Percentiles rank a stretch among this genome's conserved stretches.
Conservation (phyloP, 371 early-diverging fungal species). For the Mucor saturninus region DNA sequence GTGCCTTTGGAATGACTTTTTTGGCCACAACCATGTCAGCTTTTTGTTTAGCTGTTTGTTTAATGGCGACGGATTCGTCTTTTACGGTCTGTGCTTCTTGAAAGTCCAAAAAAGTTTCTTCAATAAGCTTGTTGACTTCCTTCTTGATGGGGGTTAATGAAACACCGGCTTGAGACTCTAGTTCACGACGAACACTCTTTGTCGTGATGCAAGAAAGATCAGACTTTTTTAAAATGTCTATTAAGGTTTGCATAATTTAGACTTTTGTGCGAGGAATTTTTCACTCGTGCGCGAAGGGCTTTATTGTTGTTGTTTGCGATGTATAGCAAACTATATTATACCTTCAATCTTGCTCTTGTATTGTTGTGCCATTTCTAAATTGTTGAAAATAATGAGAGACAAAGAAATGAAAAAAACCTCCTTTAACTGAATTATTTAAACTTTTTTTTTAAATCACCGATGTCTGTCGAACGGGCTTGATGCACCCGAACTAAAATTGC, state of each 20-base stretch:
- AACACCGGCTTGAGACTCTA: slow-evolving; percentile 38
- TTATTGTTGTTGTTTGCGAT: background rate
- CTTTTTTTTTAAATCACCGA: no score
- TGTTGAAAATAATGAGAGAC: no score
- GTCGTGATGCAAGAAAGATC: slow-evolving; percentile 58
- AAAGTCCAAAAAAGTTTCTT: slow-evolving; percentile 26
- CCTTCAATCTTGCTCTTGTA: slow-evolving; percentile 13
- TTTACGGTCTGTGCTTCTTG: background rate
- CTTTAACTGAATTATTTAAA: no score
- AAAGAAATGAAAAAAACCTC: no score
- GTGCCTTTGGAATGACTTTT: background rate
- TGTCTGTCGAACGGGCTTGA: no score
- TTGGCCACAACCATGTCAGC: background rate
- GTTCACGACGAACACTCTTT: slow-evolving; percentile 53
- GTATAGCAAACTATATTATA: background rate
- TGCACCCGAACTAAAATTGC: background rate
- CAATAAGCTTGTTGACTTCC: slow-evolving; percentile 47
- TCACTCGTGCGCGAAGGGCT: background rate
- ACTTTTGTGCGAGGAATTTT: background rate
- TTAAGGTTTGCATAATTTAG: background rate
- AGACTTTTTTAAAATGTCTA: slow-evolving; percentile 48
- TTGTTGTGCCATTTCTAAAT: slow-evolving; percentile 6
- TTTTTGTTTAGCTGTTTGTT: background rate
- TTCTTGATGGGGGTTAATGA: slow-evolving; percentile 40
- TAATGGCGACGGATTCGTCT: background rate